Evolutionary conservation across 257 asterid genomes (phyloP).

Genomic region (Striga asiatica): DNA sequence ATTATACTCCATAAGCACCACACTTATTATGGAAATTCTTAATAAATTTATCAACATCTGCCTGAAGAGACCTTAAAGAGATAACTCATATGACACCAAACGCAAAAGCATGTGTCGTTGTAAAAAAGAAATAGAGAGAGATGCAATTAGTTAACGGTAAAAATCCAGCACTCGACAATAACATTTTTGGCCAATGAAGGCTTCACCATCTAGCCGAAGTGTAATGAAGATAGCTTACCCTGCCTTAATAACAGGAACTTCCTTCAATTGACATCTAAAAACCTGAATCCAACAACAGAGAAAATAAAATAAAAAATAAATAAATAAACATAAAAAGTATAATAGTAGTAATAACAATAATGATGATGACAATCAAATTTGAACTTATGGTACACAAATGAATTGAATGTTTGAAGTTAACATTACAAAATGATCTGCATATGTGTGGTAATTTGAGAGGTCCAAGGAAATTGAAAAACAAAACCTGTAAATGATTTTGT

Average conservation of each 20-base stretch:
- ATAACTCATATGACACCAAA: background rate
- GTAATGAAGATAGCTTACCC: slow-evolving; percentile 27
- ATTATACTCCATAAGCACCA: background rate
- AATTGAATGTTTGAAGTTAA: background rate
- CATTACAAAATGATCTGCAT: background rate
- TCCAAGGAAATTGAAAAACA: background rate
- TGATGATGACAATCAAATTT: no score
- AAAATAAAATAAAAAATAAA: background rate
- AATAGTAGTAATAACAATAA: no score
- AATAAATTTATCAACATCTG: background rate
- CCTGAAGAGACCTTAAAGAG: background rate
- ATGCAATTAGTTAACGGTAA: background rate
- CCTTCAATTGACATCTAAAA: slow-evolving; percentile 32
- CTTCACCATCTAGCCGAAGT: background rate
- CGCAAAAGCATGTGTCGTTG: background rate
- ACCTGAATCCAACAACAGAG: no score
- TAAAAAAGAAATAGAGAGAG: no score
- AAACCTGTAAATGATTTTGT: slow-evolving; percentile 41
- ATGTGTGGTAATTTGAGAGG: background rate
- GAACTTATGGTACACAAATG: background rate
- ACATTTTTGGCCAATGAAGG: background rate
- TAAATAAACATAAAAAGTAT: no score
- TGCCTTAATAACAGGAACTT: slow-evolving; percentile 32
- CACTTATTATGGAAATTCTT: background rate
- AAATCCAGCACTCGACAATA: background rate